Percentiles rank a stretch among this genome's conserved stretches.
Conservation (phyloP, 2,329 filamentous ascomycete genomes). For the Aureobasidium vineae region DNA sequence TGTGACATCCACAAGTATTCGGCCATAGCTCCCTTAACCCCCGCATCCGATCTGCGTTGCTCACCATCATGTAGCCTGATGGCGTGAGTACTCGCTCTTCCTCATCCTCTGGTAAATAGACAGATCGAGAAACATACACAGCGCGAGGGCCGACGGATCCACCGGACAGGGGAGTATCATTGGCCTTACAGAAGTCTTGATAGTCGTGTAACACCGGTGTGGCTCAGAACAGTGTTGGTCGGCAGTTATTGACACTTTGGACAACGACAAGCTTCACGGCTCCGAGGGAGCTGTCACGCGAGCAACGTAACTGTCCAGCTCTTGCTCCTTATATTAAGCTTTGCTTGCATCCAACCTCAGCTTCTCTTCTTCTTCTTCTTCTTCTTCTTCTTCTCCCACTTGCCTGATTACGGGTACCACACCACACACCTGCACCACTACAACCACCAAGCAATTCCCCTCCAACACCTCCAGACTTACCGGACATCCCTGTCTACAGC, state of each 20-base stretch:
- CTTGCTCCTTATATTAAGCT: conserved; percentile 24
- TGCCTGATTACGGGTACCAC: not conserved
- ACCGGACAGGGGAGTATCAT: not conserved
- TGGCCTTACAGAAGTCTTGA: not conserved
- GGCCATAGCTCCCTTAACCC: conserved; percentile 22
- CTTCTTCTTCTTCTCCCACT: conserved; percentile 6
- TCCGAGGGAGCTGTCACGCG: conserved; percentile 22
- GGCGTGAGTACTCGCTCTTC: conserved; percentile 1
- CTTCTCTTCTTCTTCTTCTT: conserved; percentile 17
- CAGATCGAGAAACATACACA: not conserved
- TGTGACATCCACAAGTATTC: conserved; percentile 13
- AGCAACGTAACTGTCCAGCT: conserved; percentile 22
- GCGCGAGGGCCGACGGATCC: not conserved
- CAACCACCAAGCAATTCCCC: not conserved
- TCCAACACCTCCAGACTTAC: not conserved
- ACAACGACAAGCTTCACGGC: conserved; percentile 15
- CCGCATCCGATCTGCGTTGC: conserved; percentile 22
- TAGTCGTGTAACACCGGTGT: not conserved
- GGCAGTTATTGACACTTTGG: conserved; percentile 6
- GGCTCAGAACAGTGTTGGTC: not conserved
- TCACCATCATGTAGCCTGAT: conserved; percentile 7
- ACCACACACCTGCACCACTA: not conserved
- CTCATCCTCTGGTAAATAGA: not conserved
- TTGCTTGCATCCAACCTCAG: conserved; percentile 22
- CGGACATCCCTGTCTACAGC: not conserved